A percentile compares a stretch with the other conserved stretches of the same genome.
Conservation (phyloP, 2,329 filamentous ascomycete genomes). For the Penicillium sp. region DNA sequence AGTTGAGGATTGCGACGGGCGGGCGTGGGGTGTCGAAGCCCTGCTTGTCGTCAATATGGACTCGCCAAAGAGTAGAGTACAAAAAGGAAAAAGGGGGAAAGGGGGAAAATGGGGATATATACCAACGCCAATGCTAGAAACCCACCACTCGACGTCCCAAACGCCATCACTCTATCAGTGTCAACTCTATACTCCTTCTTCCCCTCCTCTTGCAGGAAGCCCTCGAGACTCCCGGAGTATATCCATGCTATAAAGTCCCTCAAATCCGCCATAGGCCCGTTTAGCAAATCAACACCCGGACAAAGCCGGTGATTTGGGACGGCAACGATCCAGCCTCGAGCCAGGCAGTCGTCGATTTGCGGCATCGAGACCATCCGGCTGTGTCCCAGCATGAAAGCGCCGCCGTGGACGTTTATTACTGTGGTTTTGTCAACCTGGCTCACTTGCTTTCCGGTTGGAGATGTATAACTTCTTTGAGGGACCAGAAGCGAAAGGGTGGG, state of each 20-base stretch:
- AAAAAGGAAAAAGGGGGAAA: background rate
- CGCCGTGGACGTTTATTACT: conserved; percentile 51
- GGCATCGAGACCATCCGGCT: conserved; percentile 46
- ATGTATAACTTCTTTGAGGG: background rate
- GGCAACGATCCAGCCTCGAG: conserved; percentile 46
- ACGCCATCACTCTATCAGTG: conserved; percentile 44
- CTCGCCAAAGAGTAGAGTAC: too few species aligned
- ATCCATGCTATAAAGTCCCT: conserved; percentile 52
- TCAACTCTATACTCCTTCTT: conserved; percentile 26
- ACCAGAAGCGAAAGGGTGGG: background rate
- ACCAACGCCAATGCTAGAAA: conserved; percentile 51
- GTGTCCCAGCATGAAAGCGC: conserved; percentile 51
- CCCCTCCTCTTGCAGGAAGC: conserved; percentile 24
- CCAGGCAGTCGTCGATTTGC: conserved; percentile 45
- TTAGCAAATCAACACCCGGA: conserved; percentile 52
- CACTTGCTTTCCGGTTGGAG: background rate
- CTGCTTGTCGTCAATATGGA: conserved; percentile 24
- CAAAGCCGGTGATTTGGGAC: conserved; percentile 45
- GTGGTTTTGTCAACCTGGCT: background rate
- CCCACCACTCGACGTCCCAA: conserved; percentile 54
- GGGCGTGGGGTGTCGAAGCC: conserved; percentile 44
- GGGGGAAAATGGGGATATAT: conserved; percentile 16
- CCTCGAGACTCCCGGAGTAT: conserved; percentile 40
- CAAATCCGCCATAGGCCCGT: conserved; percentile 55
- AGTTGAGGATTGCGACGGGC: conserved; percentile 46